A percentile compares a stretch with the other conserved stretches of the same genome.
phyloP scores from a whole-genome alignment of 164 flowering plant genomes.

The Piper betle region DNA sequence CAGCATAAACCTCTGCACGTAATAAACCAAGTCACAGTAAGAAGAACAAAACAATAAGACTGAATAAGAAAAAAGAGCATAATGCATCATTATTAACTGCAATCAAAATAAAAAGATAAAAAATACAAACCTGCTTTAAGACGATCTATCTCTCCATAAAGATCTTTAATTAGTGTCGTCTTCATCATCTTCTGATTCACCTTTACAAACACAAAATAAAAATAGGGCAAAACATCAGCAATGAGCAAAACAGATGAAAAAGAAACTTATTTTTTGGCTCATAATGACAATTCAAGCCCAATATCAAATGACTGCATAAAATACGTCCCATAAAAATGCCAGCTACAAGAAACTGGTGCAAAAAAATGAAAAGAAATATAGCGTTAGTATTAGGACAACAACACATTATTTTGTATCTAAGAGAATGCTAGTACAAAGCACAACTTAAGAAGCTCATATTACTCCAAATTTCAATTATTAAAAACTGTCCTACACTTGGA shows the following conservation, averaged over 20 bases:
- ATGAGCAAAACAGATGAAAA: not conserved
- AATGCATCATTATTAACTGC: not conserved
- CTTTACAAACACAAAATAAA: constrained; percentile 21
- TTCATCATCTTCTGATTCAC: constrained; percentile 99
- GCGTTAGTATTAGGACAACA: not conserved
- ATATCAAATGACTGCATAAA: too few relatives aligned
- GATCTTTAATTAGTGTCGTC: constrained; percentile 88
- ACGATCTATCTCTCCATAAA: constrained; percentile 94
- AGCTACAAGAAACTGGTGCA: too few relatives aligned
- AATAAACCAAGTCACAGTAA: not conserved
- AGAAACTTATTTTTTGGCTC: too few relatives aligned
- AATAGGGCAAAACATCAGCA: not conserved
- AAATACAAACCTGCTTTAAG: constrained; percentile 60
- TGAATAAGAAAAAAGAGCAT: not conserved
- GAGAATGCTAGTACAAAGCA: too few relatives aligned
- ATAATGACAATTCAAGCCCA: too few relatives aligned
- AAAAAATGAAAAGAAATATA: too few relatives aligned
- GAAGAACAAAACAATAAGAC: not conserved
- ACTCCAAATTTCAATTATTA: too few relatives aligned
- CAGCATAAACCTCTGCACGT: constrained; percentile 76
- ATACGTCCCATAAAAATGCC: too few relatives aligned
- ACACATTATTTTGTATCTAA: not conserved
- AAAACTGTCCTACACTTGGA: too few relatives aligned
- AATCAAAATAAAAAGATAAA: not conserved
- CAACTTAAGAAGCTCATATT: too few relatives aligned